Evolutionary conservation across 2,329 filamentous ascomycete species (phyloP).

Genomic region (Torrubiellomyces zombiae): DNA sequence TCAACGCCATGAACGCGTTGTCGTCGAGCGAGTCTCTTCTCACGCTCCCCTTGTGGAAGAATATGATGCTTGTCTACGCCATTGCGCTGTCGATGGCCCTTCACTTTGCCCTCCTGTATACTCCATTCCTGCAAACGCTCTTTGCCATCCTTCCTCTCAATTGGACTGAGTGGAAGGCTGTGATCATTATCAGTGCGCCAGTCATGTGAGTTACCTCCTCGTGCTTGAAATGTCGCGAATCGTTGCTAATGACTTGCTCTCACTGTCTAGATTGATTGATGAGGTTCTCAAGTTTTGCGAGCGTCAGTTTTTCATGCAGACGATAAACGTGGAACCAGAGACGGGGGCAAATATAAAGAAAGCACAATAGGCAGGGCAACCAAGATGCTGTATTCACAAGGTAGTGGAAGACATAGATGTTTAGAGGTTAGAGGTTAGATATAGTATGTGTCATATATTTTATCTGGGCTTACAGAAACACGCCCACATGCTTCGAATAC

Average conservation of each 20-base stretch:
- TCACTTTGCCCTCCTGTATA: conserved; percentile 88
- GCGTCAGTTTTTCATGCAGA: conserved; percentile 45
- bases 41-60: conserved; percentile 90
- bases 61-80: conserved; percentile 95
- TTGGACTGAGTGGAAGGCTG: conserved; percentile 80
- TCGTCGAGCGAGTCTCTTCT: conserved; percentile 89
- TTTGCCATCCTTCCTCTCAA: conserved; percentile 87
- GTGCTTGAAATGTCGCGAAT: no score
- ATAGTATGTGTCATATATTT: no score
- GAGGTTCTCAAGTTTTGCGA: conserved; percentile 70
- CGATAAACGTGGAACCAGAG: conserved; percentile 18
- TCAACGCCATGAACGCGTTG: conserved; percentile 96
- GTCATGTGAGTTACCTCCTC: conserved; percentile 58
- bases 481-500: no score
- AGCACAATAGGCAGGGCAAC: conserved; percentile 24
- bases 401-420: no score
- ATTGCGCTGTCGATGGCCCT: conserved; percentile 85
- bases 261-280: conserved; percentile 49
- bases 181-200: conserved; percentile 71
- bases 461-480: no score
- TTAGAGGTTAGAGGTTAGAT: no score
- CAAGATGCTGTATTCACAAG: conserved; percentile 7
- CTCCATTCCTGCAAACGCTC: conserved; percentile 69
- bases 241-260: conserved; percentile 10
- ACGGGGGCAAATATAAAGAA: conserved; percentile 40